These are phyloP conservation scores for Cairneyella variabilis DNA, from an alignment of 495 filamentous ascomycete species.

Conservation along the genomic window DNA sequence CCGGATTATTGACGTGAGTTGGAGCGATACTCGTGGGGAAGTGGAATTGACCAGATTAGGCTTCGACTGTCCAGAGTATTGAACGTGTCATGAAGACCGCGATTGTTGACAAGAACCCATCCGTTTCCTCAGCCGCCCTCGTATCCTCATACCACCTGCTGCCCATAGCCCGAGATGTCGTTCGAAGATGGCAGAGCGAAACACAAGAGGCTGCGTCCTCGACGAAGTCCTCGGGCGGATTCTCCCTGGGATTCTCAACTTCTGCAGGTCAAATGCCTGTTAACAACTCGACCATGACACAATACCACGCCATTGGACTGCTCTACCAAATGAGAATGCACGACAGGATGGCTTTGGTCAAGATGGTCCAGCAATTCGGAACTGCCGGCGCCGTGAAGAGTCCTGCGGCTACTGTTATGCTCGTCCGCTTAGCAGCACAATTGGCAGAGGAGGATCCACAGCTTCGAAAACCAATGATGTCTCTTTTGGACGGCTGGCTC, in stretches of 20 bases:
- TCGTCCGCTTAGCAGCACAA: conserved; percentile 91
- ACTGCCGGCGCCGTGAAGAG: conserved; percentile 90
- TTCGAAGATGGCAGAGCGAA: conserved; percentile 97
- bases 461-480: conserved; percentile 90
- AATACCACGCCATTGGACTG: conserved; percentile 98
- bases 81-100: conserved; percentile 98
- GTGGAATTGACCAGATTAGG: conserved; percentile 47
- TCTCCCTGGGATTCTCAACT: conserved; percentile 82
- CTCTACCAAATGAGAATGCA: conserved; percentile 97
- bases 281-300: conserved; percentile 87
- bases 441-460: conserved; percentile 88
- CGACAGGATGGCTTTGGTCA: conserved; percentile 97
- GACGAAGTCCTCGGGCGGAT: conserved; percentile 80
- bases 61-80: conserved; percentile 95
- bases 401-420: conserved; percentile 84
- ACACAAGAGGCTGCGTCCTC: conserved; percentile 94
- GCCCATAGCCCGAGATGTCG: conserved; percentile 90
- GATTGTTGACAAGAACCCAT: conserved; percentile 98
- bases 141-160: conserved; percentile 98
- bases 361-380: conserved; percentile 99
- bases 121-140: conserved; percentile 93
- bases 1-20: conserved; percentile 90
- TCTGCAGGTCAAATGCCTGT: conserved; percentile 66
- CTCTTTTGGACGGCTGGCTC: conserved; percentile 91
- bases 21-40: neutral